Conservation (phyloP, 1,139 yeast genomes). For the Geotrichum klebahnii region DNA sequence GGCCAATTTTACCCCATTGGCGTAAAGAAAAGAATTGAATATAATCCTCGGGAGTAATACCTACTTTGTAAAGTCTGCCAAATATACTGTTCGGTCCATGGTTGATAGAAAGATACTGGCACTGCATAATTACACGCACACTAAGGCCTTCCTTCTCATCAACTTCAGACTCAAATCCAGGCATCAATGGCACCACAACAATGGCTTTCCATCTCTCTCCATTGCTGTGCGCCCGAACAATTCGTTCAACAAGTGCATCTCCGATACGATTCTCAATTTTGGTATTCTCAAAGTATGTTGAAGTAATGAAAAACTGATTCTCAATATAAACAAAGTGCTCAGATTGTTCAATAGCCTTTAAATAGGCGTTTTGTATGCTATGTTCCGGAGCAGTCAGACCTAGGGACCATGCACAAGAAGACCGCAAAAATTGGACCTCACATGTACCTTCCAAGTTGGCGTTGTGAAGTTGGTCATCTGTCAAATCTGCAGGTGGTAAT, state of each 20-base stretch:
- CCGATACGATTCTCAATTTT: slow-evolving; percentile 87
- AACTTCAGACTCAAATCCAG: slow-evolving; percentile 93
- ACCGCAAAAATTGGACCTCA: slow-evolving; percentile 82
- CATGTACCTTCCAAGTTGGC: slow-evolving; percentile 79
- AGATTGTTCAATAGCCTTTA: slow-evolving; percentile 83
- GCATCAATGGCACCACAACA: slow-evolving; percentile 90
- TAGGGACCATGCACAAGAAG: slow-evolving; percentile 89
- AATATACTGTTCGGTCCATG: slow-evolving; percentile 88
- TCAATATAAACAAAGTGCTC: slow-evolving; percentile 93
- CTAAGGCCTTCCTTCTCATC: slow-evolving; percentile 93
- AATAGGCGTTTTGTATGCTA: slow-evolving; percentile 88
- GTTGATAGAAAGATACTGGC: slow-evolving; percentile 90
- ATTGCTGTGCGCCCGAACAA: slow-evolving; percentile 77
- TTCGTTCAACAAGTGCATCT: slow-evolving; percentile 92
- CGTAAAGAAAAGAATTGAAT: slow-evolving; percentile 88
- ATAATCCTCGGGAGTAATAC: slow-evolving; percentile 80
- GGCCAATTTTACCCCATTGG: slow-evolving; percentile 93
- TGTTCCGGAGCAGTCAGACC: slow-evolving; percentile 82
- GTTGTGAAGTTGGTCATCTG: slow-evolving; percentile 61
- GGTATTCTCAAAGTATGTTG: slow-evolving; percentile 70
- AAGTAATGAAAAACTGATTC: slow-evolving; percentile 87
- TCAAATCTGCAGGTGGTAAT: slow-evolving; percentile 86
- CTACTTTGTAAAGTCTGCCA: slow-evolving; percentile 70
- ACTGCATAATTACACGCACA: slow-evolving; percentile 92
- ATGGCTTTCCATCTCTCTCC: slow-evolving; percentile 84